Percentiles rank a stretch among this genome's conserved stretches.
phyloP scores from a whole-genome alignment of 257 asterid genomes.

The Echites panduratus region DNA sequence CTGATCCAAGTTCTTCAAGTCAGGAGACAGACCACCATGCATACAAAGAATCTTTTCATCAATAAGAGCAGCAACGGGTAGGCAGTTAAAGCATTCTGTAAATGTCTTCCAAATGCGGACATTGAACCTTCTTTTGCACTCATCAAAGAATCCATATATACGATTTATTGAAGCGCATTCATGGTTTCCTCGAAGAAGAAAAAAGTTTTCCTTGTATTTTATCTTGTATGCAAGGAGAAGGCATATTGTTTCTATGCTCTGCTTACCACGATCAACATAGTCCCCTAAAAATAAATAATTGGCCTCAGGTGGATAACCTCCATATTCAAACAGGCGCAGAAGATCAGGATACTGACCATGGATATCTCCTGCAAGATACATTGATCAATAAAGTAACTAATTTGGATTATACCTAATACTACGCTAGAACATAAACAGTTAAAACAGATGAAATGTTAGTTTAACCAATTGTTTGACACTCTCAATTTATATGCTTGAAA shows the following conservation, averaged over 20 bases:
- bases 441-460: background rate
- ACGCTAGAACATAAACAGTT: background rate
- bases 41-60: constrained; percentile 29
- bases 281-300: constrained; percentile 31
- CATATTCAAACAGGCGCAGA: constrained; percentile 31
- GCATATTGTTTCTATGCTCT: constrained; percentile 31
- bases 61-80: constrained; percentile 25
- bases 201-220: constrained; percentile 28
- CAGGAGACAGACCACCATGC: constrained; percentile 31
- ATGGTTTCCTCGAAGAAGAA: constrained; percentile 30
- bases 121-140: constrained; percentile 29
- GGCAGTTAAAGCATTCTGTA: constrained; percentile 29
- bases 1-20: constrained; percentile 28
- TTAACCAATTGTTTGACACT: background rate
- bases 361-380: constrained; percentile 23
- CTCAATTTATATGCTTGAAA: background rate
- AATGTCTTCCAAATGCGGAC: constrained; percentile 30
- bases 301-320: constrained; percentile 31
- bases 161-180: constrained; percentile 33
- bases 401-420: background rate
- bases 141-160: constrained; percentile 30
- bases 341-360: constrained; percentile 35
- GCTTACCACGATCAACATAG: constrained; percentile 34
- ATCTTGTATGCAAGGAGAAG: constrained; percentile 33
- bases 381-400: background rate